Evolutionary conservation across 192 early-diverging fungal genomes (phyloP).

Genomic region (Paraglomus brasilianum): DNA sequence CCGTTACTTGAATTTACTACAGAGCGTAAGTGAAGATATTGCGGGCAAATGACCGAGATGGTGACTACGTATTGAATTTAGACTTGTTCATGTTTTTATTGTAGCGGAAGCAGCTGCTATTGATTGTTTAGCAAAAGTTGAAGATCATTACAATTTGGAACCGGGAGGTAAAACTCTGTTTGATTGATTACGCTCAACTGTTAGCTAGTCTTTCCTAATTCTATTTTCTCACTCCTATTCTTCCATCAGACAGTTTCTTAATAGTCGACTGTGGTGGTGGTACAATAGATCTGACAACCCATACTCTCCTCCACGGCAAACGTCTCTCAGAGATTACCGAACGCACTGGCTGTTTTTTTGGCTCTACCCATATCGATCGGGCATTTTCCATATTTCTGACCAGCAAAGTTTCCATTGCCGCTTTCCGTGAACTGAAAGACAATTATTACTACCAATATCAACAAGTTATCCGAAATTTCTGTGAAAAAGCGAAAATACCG

Average conservation of each 20-base stretch:
- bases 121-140: not conserved
- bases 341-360: conserved; percentile 46
- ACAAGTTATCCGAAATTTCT: conserved; percentile 4
- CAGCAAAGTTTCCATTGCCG: not conserved
- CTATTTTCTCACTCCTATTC: not conserved
- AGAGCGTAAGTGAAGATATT: conserved; percentile 17
- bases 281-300: conserved; percentile 40
- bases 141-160: not conserved
- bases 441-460: not conserved
- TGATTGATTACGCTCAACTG: too few species aligned
- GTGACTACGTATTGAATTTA: not conserved
- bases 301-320: not conserved
- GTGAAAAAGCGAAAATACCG: not conserved
- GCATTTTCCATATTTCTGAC: not conserved
- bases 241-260: conserved; percentile 27
- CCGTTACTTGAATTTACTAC: conserved; percentile 16
- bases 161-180: too few species aligned
- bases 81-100: not conserved
- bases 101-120: conserved; percentile 20
- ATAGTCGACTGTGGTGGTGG: conserved; percentile 47
- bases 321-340: conserved; percentile 48
- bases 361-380: conserved; percentile 47
- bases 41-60: not conserved
- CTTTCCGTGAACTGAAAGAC: not conserved
- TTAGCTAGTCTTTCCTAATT: not conserved